Evolutionary conservation across 2,329 filamentous ascomycete species (phyloP), one percentile per base, ranked within the genome.

Genomic region (Fusarium tjaetaba): DNA sequence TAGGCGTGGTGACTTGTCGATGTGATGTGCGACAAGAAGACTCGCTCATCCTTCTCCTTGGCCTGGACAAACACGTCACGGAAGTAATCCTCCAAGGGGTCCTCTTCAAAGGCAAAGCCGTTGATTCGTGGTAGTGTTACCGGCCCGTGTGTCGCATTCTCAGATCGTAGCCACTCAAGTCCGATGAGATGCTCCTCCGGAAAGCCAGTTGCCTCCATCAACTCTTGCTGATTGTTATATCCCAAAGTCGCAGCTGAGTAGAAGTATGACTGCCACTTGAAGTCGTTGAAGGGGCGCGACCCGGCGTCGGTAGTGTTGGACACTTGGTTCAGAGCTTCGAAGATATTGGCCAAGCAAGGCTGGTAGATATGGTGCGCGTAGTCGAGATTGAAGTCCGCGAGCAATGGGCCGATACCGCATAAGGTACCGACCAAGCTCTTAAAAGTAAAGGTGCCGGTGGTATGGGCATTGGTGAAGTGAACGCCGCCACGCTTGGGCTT

Each of bases 301-400:
- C 34, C 56, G 14, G 57, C 36, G 10, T 57, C 65, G 5, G 64
- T 38, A 4, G 65, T 26, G 11, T 39, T 49, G 4, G 73, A 68
- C 5, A 80, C 34, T 8, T 68, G 55, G 57, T 82, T 83, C 60
- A 84, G 58, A 30, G 78, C 78, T n/a, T 83, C 76, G 18, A 83
- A 77, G 16, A 82, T 75, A 10, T 83, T 84, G 1, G 85, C 80
- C 65, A 86, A 66, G 52, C 85, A 86, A 1, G 85, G 85, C 58
- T 86, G 83, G 67, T 86, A 86, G n/a, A 85, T 73, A 56, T 85
- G 81, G 28, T 84, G 79, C 7, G 78, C 63, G 45, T 80, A 83
- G 62, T 86, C 84, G 39, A 80, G 75, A 43, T 86, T 85, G 64
- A 84, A 84, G 61, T 86, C 84, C 6, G 80, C 81, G 8, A 84